A percentile compares a stretch with the other conserved stretches of the same genome.
These are phyloP conservation scores for Aureobasidium sp. DNA, from an alignment of 2,329 filamentous ascomycete species.

Conservation along the genomic window DNA sequence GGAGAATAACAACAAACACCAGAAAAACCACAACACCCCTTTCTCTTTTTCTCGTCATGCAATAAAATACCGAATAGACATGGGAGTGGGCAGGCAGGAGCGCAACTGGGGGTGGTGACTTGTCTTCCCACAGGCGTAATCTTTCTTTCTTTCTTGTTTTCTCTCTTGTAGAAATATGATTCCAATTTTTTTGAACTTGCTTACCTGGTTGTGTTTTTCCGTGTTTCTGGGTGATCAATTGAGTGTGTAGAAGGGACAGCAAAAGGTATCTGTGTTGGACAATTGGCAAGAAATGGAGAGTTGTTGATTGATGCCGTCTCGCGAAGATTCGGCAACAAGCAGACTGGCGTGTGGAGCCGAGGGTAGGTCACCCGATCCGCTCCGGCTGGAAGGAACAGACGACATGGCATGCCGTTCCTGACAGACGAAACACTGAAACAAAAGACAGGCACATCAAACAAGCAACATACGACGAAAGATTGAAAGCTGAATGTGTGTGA, in stretches of 20 bases:
- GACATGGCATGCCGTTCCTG: background rate
- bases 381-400: background rate
- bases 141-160: background rate
- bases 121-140: background rate
- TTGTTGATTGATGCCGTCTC: background rate
- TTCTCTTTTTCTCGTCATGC: background rate
- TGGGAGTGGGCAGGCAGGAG: conserved; percentile 1
- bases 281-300: background rate
- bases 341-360: background rate
- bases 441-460: background rate
- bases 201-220: background rate
- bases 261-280: background rate
- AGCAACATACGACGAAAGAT: background rate
- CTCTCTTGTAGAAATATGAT: background rate
- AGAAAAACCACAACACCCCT: background rate
- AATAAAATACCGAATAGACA: background rate
- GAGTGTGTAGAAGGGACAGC: background rate
- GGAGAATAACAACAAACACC: background rate
- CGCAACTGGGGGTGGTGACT: background rate
- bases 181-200: background rate
- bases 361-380: background rate
- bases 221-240: background rate
- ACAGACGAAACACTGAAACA: background rate
- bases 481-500: conserved; percentile 1
- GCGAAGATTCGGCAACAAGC: background rate